Evolutionary conservation across 306 rosid species (phyloP), one percentile per base, ranked within the genome.

Genomic region (Echinosophora koreensis): DNA sequence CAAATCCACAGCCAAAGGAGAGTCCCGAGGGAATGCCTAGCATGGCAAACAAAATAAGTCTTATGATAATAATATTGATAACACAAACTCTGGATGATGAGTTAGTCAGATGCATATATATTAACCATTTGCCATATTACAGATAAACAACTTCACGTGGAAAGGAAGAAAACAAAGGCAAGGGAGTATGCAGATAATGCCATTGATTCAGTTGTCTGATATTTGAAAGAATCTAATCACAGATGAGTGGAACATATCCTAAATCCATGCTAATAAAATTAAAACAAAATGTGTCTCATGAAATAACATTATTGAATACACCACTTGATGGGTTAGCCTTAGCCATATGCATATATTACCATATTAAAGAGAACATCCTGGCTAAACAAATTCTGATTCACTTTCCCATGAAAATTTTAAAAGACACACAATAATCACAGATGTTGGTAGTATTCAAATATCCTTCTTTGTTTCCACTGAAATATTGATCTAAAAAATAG

Each of bases 1-100:
- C 88, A 95, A 55, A 77, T 95, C 99, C 37, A 87, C 66, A 3
- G 99, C 97, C 77, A 95, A 80, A 7, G 97, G 97, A 28, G 99
- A 95, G 85, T 92, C 99, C 66, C 97, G 83, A 4, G 87, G 99
- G 83, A 95, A 95, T 66, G 97, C 98, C 98, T 94, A 34, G 4
- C 55, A 86, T 47, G 63, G 8, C 46, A 73, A 64, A 60, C 51
- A 77, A 55, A 49, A 66, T 3, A 18, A 77, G 41, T 63, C 18
- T 71, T 16, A 44, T 4, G 17, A 54, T 59, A 22, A 62, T 41
- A 54, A 42, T 52, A 34, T 34, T 41, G 32, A 18, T 5, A 63
- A 34, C 74, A 83, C 37, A 50, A 52, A 47, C 37, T 56, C 59
- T 5, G 52, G 32, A 32, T 71, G 50, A 66, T 17, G 42, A 13